These are phyloP conservation scores for Theobroma grandiflorum DNA, from an alignment of 441 rosid genomes.

Conservation along the genomic window DNA sequence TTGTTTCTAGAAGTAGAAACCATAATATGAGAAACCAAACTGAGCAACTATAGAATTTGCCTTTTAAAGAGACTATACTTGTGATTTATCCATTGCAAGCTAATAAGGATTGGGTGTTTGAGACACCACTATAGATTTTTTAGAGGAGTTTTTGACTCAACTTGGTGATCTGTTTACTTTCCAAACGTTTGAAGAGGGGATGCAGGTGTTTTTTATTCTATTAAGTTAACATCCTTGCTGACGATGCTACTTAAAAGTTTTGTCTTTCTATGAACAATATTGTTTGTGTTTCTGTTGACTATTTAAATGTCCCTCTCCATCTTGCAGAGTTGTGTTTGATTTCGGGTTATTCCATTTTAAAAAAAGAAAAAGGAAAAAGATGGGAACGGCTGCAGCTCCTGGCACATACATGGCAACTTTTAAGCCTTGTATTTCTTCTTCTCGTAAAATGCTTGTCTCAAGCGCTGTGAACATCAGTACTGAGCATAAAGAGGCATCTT, in stretches of 20 bases:
- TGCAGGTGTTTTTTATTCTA: neutral
- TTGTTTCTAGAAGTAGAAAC: neutral
- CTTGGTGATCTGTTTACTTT: neutral
- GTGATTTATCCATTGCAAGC: neutral
- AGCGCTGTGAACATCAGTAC: constrained; percentile 31
- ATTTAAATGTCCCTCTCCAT: neutral
- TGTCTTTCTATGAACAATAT: neutral
- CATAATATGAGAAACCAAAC: neutral
- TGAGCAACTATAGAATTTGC: neutral
- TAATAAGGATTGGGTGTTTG: neutral
- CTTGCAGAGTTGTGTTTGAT: neutral
- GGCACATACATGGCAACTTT: constrained; percentile 42
- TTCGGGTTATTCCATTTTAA: neutral
- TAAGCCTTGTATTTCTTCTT: constrained; percentile 42
- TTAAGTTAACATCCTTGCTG: neutral
- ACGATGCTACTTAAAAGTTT: neutral
- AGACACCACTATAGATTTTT: neutral
- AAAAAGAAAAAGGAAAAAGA: neutral
- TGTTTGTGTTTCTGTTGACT: neutral
- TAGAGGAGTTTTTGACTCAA: neutral
- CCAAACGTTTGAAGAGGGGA: neutral
- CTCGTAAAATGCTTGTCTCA: constrained; percentile 33
- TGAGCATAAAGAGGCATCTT: constrained; percentile 39
- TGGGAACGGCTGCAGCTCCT: constrained; percentile 41
- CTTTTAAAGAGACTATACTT: neutral